Percentiles rank a stretch among this genome's conserved stretches.
phyloP scores from a whole-genome alignment of 352 stramenopile genomes.

The Globisporangium abappressorium region DNA sequence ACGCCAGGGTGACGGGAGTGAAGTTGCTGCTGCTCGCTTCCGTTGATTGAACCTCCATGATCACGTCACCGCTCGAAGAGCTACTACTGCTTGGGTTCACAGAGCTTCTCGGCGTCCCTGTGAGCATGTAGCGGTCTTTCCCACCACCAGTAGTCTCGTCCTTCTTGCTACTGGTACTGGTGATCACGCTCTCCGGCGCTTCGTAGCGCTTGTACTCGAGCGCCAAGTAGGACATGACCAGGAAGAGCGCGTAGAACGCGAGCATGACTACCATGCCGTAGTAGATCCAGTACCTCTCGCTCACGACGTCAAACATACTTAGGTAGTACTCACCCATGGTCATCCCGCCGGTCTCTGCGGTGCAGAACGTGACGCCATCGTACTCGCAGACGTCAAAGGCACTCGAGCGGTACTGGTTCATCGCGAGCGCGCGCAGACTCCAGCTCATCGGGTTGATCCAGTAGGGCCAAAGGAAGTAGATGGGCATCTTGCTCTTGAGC shows the following conservation, averaged over 20 bases:
- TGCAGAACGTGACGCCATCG: conserved; percentile 12
- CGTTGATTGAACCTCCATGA: not conserved
- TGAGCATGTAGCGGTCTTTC: not conserved
- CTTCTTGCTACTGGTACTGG: too few relatives aligned
- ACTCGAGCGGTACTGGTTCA: conserved; percentile 21
- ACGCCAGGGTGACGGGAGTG: not conserved
- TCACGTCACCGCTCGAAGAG: too few relatives aligned
- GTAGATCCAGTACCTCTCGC: not conserved
- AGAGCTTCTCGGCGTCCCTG: not conserved
- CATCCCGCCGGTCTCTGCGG: not conserved
- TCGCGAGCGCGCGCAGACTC: conserved; percentile 16
- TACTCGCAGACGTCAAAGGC: conserved; percentile 14
- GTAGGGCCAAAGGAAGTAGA: conserved; percentile 30
- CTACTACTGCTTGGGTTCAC: not conserved
- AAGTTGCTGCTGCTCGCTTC: not conserved
- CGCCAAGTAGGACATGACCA: not conserved
- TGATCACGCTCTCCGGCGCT: not conserved
- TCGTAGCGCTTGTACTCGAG: conserved; percentile 1
- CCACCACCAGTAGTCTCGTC: not conserved
- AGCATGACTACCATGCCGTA: conserved; percentile 18
- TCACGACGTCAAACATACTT: conserved; percentile 2
- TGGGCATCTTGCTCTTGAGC: conserved; percentile 1
- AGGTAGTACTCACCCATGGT: conserved; percentile 21
- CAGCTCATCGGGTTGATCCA: conserved; percentile 32
- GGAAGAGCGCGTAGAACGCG: conserved; percentile 16